Percentiles rank a stretch among this genome's conserved stretches.
Conservation (phyloP, 345 rosid genomes). For the Barbarea vulgaris region DNA sequence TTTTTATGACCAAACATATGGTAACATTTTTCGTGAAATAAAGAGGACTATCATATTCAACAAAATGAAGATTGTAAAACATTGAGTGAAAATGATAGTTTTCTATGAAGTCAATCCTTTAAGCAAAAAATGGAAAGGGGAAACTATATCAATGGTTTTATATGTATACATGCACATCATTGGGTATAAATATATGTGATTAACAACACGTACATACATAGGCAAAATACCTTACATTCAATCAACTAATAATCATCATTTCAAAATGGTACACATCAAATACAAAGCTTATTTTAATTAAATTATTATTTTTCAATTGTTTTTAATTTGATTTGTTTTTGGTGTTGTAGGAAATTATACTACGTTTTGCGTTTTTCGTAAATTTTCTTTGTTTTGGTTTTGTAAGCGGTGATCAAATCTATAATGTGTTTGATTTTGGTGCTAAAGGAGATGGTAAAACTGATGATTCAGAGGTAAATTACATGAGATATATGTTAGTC, state of each 20-base stretch:
- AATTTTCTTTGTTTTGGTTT: neutral
- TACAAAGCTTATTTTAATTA: neutral
- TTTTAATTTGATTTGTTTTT: neutral
- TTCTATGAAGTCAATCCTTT: neutral
- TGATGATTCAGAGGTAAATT: neutral
- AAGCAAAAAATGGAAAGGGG: neutral
- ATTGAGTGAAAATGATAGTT: neutral
- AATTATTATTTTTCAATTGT: neutral
- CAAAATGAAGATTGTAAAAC: neutral
- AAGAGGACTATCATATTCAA: neutral
- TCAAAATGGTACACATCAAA: neutral
- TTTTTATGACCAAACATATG: neutral
- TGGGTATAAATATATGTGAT: neutral
- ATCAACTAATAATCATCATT: neutral
- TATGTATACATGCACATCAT: neutral
- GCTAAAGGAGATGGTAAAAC: neutral
- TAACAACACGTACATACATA: too few relatives aligned
- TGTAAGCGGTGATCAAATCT: neutral
- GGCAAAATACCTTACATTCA: neutral
- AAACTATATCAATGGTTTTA: neutral
- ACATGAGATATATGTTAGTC: neutral
- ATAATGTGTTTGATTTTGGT: constrained; percentile 19
- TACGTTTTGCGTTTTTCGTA: neutral
- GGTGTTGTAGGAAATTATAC: neutral
- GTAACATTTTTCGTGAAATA: neutral